Base-by-base conservation (phyloP, 2,329 filamentous ascomycete genomes). In the Penicillium frequentans region DNA sequence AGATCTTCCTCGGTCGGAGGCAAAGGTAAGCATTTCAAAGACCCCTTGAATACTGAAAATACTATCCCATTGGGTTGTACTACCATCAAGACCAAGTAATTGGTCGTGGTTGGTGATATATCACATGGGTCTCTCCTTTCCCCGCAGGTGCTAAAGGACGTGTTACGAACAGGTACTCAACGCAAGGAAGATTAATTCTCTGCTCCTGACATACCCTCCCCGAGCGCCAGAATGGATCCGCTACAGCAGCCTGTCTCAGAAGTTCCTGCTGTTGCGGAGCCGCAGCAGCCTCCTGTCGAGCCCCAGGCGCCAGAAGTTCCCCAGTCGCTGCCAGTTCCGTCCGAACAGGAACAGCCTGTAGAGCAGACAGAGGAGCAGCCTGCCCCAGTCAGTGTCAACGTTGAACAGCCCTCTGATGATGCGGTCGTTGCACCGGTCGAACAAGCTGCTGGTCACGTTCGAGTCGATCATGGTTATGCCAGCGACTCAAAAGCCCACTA, bases 401-500 rank as follows among this genome's bases (percentile, higher is more conserved):
- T 66, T 26, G 68, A 69, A 57, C 64, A 68, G 45, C 70, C 71
- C 35, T 66, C 72, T 43, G 70, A 75, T 55, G 78, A 79, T 9
- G 13, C 37, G 23, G 13, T 23, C 19, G 61, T 68, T 42, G 39
- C 39, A 13, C 39, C 39, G 11, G 19, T 42, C 19, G 39, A 42
- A 42, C 19, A 42, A 11, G n/a, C 39, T 23, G 62, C 62, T 35
- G 48, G 55, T 58, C 62, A 59, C 57, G 49, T 59, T 57, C 48
- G 60, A 55, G 45, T 68, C 57, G 71, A 71, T 57, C 72, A 72
- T 62, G 77, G 72, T 50, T 76, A 76, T 59, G 75, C 72, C 57
- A 78, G 79, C 68, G 74, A 79, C 63, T 76, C 77, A 21, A 70
- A 69, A 51, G 78, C 81, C 16, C 82, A 84, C 52, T 81, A 81